Evolutionary conservation across 169 alveolate genomes (phyloP).

Genomic region (Eimeria praecox): DNA sequence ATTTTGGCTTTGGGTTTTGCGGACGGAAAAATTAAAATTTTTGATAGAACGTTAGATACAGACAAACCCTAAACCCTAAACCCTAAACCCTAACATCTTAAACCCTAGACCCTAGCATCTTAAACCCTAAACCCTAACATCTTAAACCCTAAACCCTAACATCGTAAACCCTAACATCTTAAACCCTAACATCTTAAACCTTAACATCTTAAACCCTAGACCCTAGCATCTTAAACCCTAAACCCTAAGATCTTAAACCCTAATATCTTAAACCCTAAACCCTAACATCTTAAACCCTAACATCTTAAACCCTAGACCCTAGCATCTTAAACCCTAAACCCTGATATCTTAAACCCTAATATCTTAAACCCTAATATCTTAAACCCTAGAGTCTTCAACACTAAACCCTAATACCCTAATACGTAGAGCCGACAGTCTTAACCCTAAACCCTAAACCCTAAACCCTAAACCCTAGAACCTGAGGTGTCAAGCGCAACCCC

Average conservation of each 20-base stretch:
- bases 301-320: not conserved
- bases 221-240: too few relatives aligned
- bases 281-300: too few relatives aligned
- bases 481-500: too few relatives aligned
- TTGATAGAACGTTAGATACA: conserved; percentile 45
- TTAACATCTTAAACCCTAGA: too few relatives aligned
- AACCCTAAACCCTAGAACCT: not conserved
- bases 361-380: too few relatives aligned
- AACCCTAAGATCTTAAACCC: too few relatives aligned
- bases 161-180: not conserved
- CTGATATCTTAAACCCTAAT: too few relatives aligned
- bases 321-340: not conserved
- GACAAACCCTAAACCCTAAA: conserved; percentile 46
- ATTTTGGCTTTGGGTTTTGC: conserved; percentile 67
- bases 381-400: too few relatives aligned
- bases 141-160: not conserved
- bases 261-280: too few relatives aligned
- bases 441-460: not conserved
- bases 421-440: not conserved
- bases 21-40: conserved; percentile 58
- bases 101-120: not conserved
- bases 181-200: too few relatives aligned
- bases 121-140: too few relatives aligned
- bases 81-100: conserved; percentile 40
- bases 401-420: too few relatives aligned